Conservation (phyloP, 2,329 filamentous ascomycete species). For the Curvularia sp. region DNA sequence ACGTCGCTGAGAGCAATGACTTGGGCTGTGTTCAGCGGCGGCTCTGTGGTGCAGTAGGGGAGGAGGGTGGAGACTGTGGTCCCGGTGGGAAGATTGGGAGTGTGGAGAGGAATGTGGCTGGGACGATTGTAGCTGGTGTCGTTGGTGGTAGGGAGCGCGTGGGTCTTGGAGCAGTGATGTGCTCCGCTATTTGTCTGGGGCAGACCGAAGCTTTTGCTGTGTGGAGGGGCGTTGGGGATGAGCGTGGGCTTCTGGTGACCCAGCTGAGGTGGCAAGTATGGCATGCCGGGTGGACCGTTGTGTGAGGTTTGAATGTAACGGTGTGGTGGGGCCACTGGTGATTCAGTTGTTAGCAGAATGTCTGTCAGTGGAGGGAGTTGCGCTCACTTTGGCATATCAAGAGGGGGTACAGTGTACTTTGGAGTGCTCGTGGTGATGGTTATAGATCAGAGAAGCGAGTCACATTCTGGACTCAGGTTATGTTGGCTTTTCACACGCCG, state of each 20-base stretch:
- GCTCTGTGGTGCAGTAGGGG: conserved; percentile 39
- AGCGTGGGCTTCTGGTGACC: neutral
- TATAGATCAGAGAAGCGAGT: neutral
- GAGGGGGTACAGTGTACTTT: neutral
- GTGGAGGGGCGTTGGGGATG: neutral
- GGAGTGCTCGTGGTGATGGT: neutral
- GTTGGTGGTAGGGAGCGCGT: too few species aligned
- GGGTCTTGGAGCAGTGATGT: conserved; percentile 1
- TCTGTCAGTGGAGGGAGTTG: neutral
- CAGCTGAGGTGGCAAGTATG: neutral
- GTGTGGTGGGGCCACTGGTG: neutral
- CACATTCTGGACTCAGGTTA: too few species aligned
- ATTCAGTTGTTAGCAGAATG: neutral
- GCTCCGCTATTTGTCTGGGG: conserved; percentile 20
- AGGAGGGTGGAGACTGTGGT: conserved; percentile 34
- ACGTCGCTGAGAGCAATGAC: conserved; percentile 44
- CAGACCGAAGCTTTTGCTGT: neutral
- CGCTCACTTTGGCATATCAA: neutral
- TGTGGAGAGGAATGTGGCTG: conserved; percentile 2
- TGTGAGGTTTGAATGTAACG: neutral
- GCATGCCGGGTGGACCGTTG: neutral
- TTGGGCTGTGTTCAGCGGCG: conserved; percentile 32
- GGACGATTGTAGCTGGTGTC: too few species aligned
- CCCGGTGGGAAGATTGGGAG: neutral
- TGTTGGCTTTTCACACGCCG: neutral